Base-by-base conservation (phyloP, 352 stramenopile genomes). In the Phytophthora crassamura region DNA sequence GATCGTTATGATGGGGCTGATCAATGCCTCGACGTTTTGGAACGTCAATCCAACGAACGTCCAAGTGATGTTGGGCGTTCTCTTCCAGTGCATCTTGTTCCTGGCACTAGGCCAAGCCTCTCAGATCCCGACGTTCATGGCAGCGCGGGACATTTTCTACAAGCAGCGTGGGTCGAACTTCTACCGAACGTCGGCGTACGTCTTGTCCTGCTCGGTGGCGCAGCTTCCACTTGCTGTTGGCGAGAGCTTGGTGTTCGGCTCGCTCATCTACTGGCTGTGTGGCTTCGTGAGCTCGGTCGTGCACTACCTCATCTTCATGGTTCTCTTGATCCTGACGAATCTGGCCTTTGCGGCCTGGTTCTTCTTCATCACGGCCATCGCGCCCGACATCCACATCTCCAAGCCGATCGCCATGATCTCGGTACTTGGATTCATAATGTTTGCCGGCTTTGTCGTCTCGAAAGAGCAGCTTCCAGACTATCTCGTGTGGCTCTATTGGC, bases 251-350 rank as follows among this genome's bases (percentile, higher is more conserved):
- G 43, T 89, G 16, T 96, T 94, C 71, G 86, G 84, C n/a, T n/a
- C n/a, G n/a, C 53, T 96, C 36, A 59, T 94, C 14, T 94, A 96
- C 46, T 96, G 81, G 73, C 77, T 94, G 54, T 78, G 86, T 33
- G 88, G 86, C 16, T 81, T 82, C 32, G 51, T 64, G 30, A 50
- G 25, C 6, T 42, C 62, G 11, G 65, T 49, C 0, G 38, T 42
- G 4, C 22, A 47, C 4, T 89, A 78, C 63, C 34, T 88, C 30
- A 56, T 81, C 36, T 89, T 85, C 64, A 52, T 72, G 39, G 4
- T 70, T 7, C 30, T 75, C n/a, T 18, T 85, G 30, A 56, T 87
- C 30, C 34, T 84, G 35, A 69, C 63, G 10, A 82, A 82, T 33
- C 32, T 87, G 40, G 48, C 69, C 25, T 80, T 88, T 33, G 60